phyloP scores from a whole-genome alignment of 352 stramenopile genomes.

The Phytophthora chlamydospora region DNA sequence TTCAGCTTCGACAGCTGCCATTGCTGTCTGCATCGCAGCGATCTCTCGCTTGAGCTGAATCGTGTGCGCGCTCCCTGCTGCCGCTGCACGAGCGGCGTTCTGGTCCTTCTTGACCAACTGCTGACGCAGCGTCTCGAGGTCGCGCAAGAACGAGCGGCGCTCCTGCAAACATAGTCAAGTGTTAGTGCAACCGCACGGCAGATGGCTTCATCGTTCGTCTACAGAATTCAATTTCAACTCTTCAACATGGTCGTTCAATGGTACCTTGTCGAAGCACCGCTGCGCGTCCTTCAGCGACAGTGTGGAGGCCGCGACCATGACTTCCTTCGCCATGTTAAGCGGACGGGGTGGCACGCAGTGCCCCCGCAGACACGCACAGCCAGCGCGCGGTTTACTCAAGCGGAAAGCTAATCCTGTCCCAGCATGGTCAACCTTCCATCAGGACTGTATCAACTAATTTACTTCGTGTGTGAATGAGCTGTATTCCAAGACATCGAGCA shows the following conservation, averaged over 20 bases:
- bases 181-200: not conserved
- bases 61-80: constrained; percentile 60
- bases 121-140: constrained; percentile 76
- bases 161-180: constrained; percentile 42
- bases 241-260: not conserved
- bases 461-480: not conserved
- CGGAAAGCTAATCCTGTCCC: constrained; percentile 18
- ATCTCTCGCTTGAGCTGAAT: constrained; percentile 86
- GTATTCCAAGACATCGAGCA: no score
- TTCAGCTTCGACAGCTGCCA: constrained; percentile 51
- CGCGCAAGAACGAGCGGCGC: constrained; percentile 62
- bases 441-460: constrained; percentile 10
- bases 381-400: constrained; percentile 17
- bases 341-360: constrained; percentile 11
- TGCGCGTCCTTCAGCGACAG: constrained; percentile 77
- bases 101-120: constrained; percentile 84
- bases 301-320: constrained; percentile 33
- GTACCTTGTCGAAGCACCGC: constrained; percentile 79
- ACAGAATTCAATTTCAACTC: constrained; percentile 35
- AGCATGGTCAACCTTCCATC: not conserved
- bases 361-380: not conserved
- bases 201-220: constrained; percentile 27
- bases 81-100: constrained; percentile 44
- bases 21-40: constrained; percentile 53
- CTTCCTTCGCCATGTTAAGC: constrained; percentile 28